Evolutionary conservation across 1,284 basidiomycete species (phyloP), one percentile per base, ranked within the genome.

Genomic region (Takashimella koratensis): DNA sequence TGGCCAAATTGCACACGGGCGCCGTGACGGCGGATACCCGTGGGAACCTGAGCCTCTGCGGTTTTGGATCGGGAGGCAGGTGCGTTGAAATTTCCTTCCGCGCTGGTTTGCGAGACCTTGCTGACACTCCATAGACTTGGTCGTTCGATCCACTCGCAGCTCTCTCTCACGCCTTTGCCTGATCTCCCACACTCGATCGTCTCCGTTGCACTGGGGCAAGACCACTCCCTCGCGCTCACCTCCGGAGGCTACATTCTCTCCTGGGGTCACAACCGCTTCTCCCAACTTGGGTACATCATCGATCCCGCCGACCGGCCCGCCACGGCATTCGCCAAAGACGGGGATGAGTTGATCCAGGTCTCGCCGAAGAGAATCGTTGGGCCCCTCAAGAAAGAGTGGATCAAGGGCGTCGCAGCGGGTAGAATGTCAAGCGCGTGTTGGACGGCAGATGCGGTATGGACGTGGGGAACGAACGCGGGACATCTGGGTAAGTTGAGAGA

Each of bases 381-480:
- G 0, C 79, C 85, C 1, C 75, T 98, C 58, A 89, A 87, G 79
- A 90, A 87, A 72, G 89, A 93, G 62, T 64, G 79, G 22, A 85
- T 96, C 0, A 75, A 80, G 20, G 96, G 96, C 19, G 82, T 95
- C 3, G 90, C 93, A 0, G 92, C 93, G 0, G 90, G 88, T 58
- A 87, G 89, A 67, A 85, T 85, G 22, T 88, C 91, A 22, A 92
- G 89, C 20, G 92, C 85, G 2, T 95, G 90, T 69, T 98, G 90
- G 86, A 96, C 93, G 0, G 70, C 71, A 3, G 81, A 82, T 16
- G 83, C 86, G n/a, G 82, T 98, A 0, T 97, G 84, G 76, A 96
- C 94, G 0, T 98, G 94, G 94, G 96, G 95, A 0, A 92, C 88
- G 22, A 97, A 98, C 73, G 83, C 82, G 27, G 96, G 96, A 0